Percentiles rank a stretch among this genome's conserved stretches.
phyloP scores from a whole-genome alignment of 2,329 filamentous ascomycete genomes.

The Ustilaginoidea virens region DNA sequence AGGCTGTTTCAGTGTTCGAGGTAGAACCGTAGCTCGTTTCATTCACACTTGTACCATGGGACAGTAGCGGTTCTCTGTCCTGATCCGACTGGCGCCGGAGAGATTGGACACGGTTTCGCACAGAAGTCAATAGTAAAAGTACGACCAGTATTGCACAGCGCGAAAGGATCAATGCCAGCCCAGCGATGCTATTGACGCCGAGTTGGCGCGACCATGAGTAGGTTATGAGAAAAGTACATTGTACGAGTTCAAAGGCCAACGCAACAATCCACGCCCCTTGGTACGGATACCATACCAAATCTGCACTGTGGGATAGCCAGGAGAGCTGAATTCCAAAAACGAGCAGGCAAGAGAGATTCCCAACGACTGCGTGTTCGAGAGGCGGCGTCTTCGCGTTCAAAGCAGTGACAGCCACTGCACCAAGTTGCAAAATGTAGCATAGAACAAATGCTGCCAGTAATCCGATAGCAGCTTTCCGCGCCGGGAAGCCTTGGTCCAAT shows the following conservation, averaged over 20 bases:
- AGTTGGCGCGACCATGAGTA: conserved; percentile 3
- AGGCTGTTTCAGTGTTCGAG: conserved; percentile 20
- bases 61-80: conserved; percentile 43
- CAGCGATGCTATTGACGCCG: conserved; percentile 10
- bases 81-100: conserved; percentile 25
- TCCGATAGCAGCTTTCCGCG: conserved; percentile 18
- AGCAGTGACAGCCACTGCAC: conserved; percentile 21
- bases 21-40: conserved; percentile 27
- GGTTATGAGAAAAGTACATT: conserved; percentile 18
- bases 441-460: conserved; percentile 27
- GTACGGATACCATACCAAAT: conserved; percentile 46
- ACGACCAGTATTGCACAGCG: conserved; percentile 13
- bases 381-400: conserved; percentile 22
- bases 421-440: conserved; percentile 32
- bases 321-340: conserved; percentile 47
- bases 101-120: conserved; percentile 12
- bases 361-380: conserved; percentile 35
- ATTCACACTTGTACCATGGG: conserved; percentile 12
- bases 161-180: conserved; percentile 8
- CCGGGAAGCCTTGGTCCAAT: conserved; percentile 7
- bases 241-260: conserved; percentile 36
- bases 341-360: conserved; percentile 44
- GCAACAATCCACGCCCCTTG: conserved; percentile 46
- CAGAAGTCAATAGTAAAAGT: conserved; percentile 12
- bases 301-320: conserved; percentile 32